These are phyloP conservation scores for Cucumis melo DNA, from an alignment of 306 rosid genomes.

Conservation along the genomic window DNA sequence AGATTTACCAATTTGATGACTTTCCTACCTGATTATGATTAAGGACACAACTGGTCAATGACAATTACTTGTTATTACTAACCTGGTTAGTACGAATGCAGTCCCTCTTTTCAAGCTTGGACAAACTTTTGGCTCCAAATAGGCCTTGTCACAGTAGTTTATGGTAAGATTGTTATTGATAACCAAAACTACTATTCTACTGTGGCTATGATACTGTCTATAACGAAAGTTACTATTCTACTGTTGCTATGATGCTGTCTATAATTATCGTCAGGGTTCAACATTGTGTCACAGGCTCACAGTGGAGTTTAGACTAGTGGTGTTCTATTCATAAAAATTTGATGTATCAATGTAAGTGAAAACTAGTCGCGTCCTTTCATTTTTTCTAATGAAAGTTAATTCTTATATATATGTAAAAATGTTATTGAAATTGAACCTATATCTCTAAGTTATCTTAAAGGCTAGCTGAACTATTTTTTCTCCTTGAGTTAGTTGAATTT, in stretches of 20 bases:
- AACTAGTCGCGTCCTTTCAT: too few species aligned
- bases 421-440: not conserved
- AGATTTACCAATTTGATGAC: not conserved
- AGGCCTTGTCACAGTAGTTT: conserved; percentile 80
- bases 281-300: not conserved
- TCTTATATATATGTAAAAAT: not conserved
- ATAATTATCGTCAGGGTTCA: not conserved
- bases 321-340: not conserved
- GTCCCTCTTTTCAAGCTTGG: conserved; percentile 75
- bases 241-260: not conserved
- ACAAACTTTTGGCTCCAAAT: conserved; percentile 72
- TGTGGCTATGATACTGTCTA: not conserved
- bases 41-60: not conserved
- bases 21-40: not conserved
- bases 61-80: not conserved
- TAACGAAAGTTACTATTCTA: not conserved
- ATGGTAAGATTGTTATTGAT: conserved; percentile 44
- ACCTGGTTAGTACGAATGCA: conserved; percentile 18
- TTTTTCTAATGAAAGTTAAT: too few species aligned
- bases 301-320: not conserved
- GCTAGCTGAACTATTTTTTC: not conserved
- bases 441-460: not conserved
- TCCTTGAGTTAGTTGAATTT: not conserved
- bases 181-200: not conserved
- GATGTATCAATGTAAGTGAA: not conserved